phyloP scores from a whole-genome alignment of 768 basidiomycete species.

The Mrakia blollopis region DNA sequence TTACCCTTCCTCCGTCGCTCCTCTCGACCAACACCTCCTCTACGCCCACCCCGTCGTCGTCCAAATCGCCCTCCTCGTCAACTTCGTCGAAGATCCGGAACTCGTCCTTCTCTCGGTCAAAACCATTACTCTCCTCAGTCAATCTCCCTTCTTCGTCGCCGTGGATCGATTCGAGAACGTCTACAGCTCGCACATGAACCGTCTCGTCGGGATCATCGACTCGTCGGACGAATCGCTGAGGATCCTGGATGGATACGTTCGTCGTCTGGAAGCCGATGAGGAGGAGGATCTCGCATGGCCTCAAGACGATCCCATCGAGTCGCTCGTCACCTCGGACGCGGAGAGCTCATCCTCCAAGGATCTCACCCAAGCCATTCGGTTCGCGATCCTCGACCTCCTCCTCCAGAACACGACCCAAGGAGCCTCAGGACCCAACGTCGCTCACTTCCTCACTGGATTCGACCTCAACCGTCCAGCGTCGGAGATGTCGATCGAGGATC shows the following conservation, averaged over 20 bases:
- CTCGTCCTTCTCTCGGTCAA: constrained; percentile 70
- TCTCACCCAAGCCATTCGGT: constrained; percentile 61
- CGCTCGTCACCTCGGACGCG: constrained; percentile 28
- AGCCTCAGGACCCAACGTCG: constrained; percentile 69
- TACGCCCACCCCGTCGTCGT: constrained; percentile 51
- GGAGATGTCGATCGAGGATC: constrained; percentile 55
- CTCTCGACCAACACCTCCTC: constrained; percentile 40
- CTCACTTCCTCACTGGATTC: constrained; percentile 77
- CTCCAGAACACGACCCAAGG: constrained; percentile 65
- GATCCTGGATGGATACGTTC: constrained; percentile 72
- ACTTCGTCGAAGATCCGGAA: constrained; percentile 61
- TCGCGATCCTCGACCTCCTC: constrained; percentile 74
- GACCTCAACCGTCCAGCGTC: constrained; percentile 52
- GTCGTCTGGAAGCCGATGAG: constrained; percentile 60
- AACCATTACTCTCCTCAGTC: constrained; percentile 63
- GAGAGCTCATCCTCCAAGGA: constrained; percentile 18
- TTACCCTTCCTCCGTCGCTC: constrained; percentile 21
- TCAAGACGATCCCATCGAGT: constrained; percentile 45
- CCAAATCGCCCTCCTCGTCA: constrained; percentile 73
- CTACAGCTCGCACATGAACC: constrained; percentile 51
- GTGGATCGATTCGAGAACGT: constrained; percentile 46
- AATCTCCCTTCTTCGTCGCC: constrained; percentile 55
- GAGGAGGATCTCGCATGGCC: constrained; percentile 60
- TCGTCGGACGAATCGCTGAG: constrained; percentile 77
- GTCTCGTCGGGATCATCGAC: constrained; percentile 71